Evolutionary conservation across 2,329 filamentous ascomycete species (phyloP).

Genomic region (Neopestalotiopsis clavispora): DNA sequence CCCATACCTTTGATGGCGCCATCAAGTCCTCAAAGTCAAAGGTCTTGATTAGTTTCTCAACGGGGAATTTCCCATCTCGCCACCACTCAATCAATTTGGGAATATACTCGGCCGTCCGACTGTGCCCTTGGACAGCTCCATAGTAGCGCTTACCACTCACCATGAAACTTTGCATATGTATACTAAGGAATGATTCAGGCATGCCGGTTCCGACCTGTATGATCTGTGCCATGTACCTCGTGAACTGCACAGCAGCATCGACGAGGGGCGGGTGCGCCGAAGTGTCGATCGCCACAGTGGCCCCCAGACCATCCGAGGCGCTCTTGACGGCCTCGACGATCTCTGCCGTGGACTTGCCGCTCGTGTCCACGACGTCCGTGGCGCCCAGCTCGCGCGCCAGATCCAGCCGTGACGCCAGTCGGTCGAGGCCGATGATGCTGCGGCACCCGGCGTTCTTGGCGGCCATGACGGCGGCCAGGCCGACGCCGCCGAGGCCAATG

Average conservation of each 20-base stretch:
- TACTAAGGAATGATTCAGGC: constrained; percentile 43
- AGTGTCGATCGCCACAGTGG: constrained; percentile 53
- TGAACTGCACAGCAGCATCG: constrained; percentile 45
- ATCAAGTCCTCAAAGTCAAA: constrained; percentile 23
- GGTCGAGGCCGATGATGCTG: constrained; percentile 52
- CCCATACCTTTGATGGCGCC: constrained; percentile 23
- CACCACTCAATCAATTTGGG: constrained; percentile 31
- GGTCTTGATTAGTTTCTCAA: constrained; percentile 24
- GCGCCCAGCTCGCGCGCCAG: constrained; percentile 70
- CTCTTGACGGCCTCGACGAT: constrained; percentile 51
- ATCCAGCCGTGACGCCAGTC: constrained; percentile 71
- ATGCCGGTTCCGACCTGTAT: constrained; percentile 55
- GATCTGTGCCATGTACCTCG: constrained; percentile 50
- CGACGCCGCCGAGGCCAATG: constrained; percentile 21
- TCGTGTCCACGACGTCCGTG: constrained; percentile 41
- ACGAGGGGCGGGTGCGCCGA: constrained; percentile 48
- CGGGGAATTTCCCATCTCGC: constrained; percentile 25
- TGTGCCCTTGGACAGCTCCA: constrained; percentile 37
- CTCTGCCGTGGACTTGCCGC: constrained; percentile 37
- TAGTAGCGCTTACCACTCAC: constrained; percentile 51
- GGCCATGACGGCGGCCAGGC: constrained; percentile 20
- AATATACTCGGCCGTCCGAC: constrained; percentile 46
- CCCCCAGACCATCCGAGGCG: constrained; percentile 52
- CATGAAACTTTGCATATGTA: constrained; percentile 52
- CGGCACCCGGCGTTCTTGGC: constrained; percentile 16